These are phyloP conservation scores for Litchi chinensis DNA, from an alignment of 345 rosid species.

Conservation along the genomic window DNA sequence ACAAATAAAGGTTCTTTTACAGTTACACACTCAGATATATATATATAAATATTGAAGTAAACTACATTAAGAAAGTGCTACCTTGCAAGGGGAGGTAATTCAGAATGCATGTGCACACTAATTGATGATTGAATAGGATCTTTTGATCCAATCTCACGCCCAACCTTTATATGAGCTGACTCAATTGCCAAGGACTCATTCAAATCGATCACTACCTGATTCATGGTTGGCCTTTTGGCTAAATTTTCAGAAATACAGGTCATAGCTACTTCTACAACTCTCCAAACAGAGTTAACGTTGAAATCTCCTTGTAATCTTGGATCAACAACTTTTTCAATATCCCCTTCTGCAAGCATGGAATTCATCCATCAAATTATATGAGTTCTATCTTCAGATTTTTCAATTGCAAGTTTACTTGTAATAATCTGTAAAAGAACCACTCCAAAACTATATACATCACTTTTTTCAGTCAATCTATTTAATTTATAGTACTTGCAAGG, in stretches of 20 bases:
- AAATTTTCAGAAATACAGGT: too few relatives aligned
- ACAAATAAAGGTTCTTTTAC: too few relatives aligned
- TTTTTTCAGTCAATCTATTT: constrained; percentile 38
- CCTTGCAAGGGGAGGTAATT: background rate
- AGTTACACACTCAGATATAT: too few relatives aligned
- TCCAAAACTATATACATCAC: constrained; percentile 55
- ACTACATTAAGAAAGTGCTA: background rate
- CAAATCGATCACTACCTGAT: constrained; percentile 35
- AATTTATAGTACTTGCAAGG: constrained; percentile 27
- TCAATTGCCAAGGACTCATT: constrained; percentile 24
- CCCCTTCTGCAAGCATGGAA: constrained; percentile 28
- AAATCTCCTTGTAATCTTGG: too few relatives aligned
- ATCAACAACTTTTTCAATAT: too few relatives aligned
- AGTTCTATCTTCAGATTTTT: constrained; percentile 1
- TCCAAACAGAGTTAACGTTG: too few relatives aligned
- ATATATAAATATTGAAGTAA: too few relatives aligned
- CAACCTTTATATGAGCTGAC: too few relatives aligned
- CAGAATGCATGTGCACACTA: background rate
- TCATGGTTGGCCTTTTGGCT: too few relatives aligned
- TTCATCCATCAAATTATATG: constrained; percentile 42
- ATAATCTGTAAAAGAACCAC: constrained; percentile 43
- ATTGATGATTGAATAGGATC: background rate
- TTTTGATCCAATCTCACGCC: background rate
- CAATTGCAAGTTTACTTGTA: constrained; percentile 34
- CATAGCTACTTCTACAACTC: too few relatives aligned